Conservation (phyloP, 139 green algal genomes). For the Monoraphidium neglectum region DNA sequence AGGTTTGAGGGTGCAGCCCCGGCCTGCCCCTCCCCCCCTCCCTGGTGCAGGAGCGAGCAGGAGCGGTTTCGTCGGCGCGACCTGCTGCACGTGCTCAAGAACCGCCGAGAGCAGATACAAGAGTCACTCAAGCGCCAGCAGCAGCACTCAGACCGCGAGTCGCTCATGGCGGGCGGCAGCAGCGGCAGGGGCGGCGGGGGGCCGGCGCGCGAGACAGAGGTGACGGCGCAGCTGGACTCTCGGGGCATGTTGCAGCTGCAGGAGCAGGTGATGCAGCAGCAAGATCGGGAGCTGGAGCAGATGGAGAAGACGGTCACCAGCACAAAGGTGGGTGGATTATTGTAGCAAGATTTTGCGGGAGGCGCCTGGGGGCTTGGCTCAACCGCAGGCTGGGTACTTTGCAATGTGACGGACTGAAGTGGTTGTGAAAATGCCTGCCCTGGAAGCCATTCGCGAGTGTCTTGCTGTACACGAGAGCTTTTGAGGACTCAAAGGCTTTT, state of each 20-base stretch:
- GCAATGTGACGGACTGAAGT: too few relatives aligned
- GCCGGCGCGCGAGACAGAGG: constrained; percentile 53
- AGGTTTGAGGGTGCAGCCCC: neutral
- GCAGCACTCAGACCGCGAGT: neutral
- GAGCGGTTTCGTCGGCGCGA: constrained; percentile 83
- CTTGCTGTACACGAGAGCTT: too few relatives aligned
- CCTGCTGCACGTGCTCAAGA: constrained; percentile 66
- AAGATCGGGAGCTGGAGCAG: constrained; percentile 75
- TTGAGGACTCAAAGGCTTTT: too few relatives aligned
- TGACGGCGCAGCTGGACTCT: constrained; percentile 68
- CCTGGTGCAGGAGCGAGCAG: constrained; percentile 70
- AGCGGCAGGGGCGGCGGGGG: neutral
- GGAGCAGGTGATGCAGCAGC: constrained; percentile 69
- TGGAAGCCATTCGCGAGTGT: too few relatives aligned
- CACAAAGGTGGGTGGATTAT: constrained; percentile 74
- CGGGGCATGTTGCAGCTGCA: constrained; percentile 71
- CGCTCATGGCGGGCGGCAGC: neutral
- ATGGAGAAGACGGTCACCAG: constrained; percentile 75
- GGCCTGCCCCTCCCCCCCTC: too few relatives aligned
- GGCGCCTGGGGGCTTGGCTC: too few relatives aligned
- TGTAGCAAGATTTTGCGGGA: too few relatives aligned
- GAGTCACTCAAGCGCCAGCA: constrained; percentile 62
- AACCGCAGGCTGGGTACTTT: too few relatives aligned
- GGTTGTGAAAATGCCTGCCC: too few relatives aligned
- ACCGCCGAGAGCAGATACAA: constrained; percentile 78